Evolutionary conservation across 371 early-diverging fungal genomes (phyloP), one percentile per base, ranked within the genome.

Genomic region (Fennellomyces sp.): DNA sequence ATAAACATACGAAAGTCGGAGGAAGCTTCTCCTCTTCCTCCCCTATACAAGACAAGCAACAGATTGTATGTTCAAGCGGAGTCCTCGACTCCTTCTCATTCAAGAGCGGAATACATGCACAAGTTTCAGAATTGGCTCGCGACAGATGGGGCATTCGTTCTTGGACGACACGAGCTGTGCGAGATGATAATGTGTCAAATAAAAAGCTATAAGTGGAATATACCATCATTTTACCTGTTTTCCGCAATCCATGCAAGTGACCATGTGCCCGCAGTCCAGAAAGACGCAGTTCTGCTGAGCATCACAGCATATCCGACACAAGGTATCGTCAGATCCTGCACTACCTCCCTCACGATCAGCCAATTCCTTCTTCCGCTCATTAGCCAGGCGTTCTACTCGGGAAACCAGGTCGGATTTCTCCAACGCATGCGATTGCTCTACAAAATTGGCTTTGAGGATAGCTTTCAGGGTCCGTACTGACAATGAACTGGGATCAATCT

Each of bases 111-210:
- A 84, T 8, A 81, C 81, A 65, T 78, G 78, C 5, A 84, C 73
- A 13, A 84, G 36, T 42, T 79, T 78, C 12, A 75, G 52, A 17
- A 84, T 84, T 21, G 76, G 69, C 38, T 78, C 86, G 25, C 86
- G 75, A 53, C 88, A 88, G 55, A 88, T 84, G 11, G 88, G 88
- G 56, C 88, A 88, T 55, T 86, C 83, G 33, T 83, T 80, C 31
- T 76, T 74, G 15, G 67, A 63, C 23, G 73, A 72, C 33, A 83
- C 73, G 23, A 88, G 53, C 80, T 80, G 60, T 12, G n/a, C n/a
- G n/a, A n/a, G n/a, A n/a, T n/a, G n/a, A n/a, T n/a, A n/a, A n/a
- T n/a, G n/a, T n/a, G n/a, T n/a, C n/a, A n/a, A n/a, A n/a, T n/a
- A n/a, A n/a, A n/a, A n/a, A n/a, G n/a, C n/a, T n/a, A n/a, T n/a